Percentiles rank a stretch among this genome's conserved stretches.
Conservation (phyloP, 31 red algal genomes). For the Pterothamnion heteromorphum region DNA sequence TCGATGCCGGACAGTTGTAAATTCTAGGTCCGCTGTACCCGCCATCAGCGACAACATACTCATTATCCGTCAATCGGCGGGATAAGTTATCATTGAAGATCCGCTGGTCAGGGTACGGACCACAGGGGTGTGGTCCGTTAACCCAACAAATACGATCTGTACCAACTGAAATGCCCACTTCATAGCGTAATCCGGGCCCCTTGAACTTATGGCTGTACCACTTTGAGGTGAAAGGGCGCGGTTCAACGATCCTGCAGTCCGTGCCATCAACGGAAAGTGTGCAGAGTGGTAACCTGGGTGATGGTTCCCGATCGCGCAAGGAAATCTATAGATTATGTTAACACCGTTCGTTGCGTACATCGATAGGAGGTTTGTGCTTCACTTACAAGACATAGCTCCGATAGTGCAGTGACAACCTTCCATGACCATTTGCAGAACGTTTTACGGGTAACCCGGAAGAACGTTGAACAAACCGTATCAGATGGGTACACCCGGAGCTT, state of each 20-base stretch:
- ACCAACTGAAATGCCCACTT: background rate
- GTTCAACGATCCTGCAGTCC: slow-evolving; percentile 24
- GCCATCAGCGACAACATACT: background rate
- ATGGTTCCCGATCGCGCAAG: background rate
- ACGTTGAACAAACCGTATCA: background rate
- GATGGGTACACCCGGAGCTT: background rate
- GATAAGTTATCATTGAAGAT: background rate
- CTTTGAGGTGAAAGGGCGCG: background rate
- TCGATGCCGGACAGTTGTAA: background rate
- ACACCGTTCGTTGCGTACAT: too few relatives aligned
- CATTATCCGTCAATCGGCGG: background rate
- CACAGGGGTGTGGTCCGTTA: slow-evolving; percentile 1
- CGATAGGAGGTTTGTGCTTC: too few relatives aligned
- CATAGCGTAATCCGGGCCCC: background rate
- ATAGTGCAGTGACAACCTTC: background rate
- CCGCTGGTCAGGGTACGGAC: background rate
- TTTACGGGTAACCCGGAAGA: background rate
- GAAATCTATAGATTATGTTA: background rate
- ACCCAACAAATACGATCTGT: background rate
- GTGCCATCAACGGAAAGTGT: slow-evolving; percentile 41
- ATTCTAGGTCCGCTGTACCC: background rate
- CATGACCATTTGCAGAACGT: slow-evolving; percentile 28
- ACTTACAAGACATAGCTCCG: background rate
- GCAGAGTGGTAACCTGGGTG: background rate
- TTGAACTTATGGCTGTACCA: slow-evolving; percentile 46